These are phyloP conservation scores for Aspergillus ochraceoroseus DNA, from an alignment of 2,329 filamentous ascomycete species.

Conservation along the genomic window DNA sequence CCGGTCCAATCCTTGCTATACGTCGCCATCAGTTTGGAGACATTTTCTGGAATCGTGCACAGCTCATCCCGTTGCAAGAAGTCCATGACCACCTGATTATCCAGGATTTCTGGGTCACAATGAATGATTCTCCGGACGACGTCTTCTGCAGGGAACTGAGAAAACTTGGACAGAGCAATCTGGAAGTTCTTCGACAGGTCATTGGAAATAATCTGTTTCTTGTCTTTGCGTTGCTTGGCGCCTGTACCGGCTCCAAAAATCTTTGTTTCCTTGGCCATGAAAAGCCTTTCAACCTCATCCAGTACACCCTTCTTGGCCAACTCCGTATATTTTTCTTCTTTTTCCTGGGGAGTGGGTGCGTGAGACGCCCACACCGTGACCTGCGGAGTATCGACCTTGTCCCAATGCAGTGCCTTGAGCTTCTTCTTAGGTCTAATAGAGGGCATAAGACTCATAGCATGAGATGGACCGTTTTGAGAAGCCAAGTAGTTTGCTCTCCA, in stretches of 20 bases:
- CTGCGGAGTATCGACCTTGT: slow-evolving; percentile 90
- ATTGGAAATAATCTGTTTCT: slow-evolving; percentile 92
- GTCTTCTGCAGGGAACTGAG: slow-evolving; percentile 74
- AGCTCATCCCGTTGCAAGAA: slow-evolving; percentile 90
- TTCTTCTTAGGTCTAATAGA: slow-evolving; percentile 95
- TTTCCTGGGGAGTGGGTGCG: slow-evolving; percentile 75
- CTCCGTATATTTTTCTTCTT: slow-evolving; percentile 93
- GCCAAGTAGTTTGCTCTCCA: slow-evolving; percentile 69
- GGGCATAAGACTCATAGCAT: slow-evolving; percentile 63
- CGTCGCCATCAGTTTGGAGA: slow-evolving; percentile 82
- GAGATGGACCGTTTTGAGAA: slow-evolving; percentile 51
- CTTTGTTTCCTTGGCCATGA: slow-evolving; percentile 96
- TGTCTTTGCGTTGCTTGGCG: slow-evolving; percentile 75
- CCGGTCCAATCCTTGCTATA: slow-evolving; percentile 97
- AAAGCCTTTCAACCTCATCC: slow-evolving; percentile 95
- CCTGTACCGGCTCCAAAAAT: slow-evolving; percentile 62
- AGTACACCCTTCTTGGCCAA: slow-evolving; percentile 90
- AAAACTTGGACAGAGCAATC: slow-evolving; percentile 92
- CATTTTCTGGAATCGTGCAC: slow-evolving; percentile 87
- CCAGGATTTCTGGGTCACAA: slow-evolving; percentile 81
- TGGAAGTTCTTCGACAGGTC: slow-evolving; percentile 87
- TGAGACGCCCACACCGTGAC: slow-evolving; percentile 90
- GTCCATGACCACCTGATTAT: slow-evolving; percentile 91
- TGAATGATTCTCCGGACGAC: slow-evolving; percentile 91
- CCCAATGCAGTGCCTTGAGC: slow-evolving; percentile 98